Conservation (phyloP, 306 rosid genomes). For the Biancaea sappan region DNA sequence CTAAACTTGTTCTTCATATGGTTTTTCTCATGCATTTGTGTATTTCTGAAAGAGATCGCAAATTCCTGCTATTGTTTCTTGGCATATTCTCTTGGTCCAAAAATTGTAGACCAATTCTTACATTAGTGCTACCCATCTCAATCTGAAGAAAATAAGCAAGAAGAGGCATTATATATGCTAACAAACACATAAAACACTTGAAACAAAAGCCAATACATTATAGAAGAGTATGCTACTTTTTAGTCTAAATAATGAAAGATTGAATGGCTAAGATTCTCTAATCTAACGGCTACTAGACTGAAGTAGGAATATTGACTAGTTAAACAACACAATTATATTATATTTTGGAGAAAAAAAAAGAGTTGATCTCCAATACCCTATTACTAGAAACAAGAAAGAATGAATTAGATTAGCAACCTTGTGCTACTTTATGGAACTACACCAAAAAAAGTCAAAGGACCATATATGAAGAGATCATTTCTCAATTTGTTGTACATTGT, state of each 20-base stretch:
- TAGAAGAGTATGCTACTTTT: slow-evolving; percentile 14
- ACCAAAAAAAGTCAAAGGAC: neutral
- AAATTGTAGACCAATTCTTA: slow-evolving; percentile 84
- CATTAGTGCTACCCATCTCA: slow-evolving; percentile 86
- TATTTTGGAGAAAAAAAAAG: slow-evolving; percentile 22
- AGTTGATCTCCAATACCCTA: slow-evolving; percentile 2
- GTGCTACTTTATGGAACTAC: neutral
- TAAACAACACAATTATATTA: neutral
- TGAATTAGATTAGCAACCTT: neutral
- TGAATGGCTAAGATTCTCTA: slow-evolving; percentile 1
- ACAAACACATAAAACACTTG: slow-evolving; percentile 4
- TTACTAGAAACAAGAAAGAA: neutral
- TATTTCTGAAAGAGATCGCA: no score
- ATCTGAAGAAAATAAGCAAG: slow-evolving; percentile 58
- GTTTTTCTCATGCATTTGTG: no score
- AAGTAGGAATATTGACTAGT: slow-evolving; percentile 5
- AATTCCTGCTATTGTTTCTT: slow-evolving; percentile 47
- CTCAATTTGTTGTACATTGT: no score
- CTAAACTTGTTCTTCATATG: neutral
- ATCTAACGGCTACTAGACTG: slow-evolving; percentile 19
- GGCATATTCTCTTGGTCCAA: slow-evolving; percentile 88
- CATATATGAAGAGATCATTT: neutral
- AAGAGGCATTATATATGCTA: neutral
- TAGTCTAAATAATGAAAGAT: neutral
- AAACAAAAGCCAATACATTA: slow-evolving; percentile 12